phyloP scores from a whole-genome alignment of 2,329 filamentous ascomycete species.

The Amphichorda felina region DNA sequence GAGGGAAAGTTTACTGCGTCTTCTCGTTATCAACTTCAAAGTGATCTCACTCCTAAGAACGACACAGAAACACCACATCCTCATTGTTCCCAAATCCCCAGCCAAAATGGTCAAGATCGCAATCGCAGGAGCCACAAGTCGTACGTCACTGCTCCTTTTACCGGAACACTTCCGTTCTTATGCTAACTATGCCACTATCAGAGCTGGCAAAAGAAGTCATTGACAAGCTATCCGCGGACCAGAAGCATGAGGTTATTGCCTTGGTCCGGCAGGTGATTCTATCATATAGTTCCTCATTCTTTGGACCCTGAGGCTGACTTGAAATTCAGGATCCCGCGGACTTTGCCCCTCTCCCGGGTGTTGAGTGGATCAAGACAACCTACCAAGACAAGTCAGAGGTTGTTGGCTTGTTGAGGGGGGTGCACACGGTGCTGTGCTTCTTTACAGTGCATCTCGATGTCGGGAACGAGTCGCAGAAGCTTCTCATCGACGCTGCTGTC shows the following conservation, averaged over 20 bases:
- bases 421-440: conserved; percentile 42
- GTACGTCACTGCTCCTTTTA: neutral
- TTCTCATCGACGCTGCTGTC: conserved; percentile 44
- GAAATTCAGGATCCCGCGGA: neutral
- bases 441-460: conserved; percentile 21
- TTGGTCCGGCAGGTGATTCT: conserved; percentile 2
- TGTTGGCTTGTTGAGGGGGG: conserved; percentile 14
- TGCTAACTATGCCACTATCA: neutral
- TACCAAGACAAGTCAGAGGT: neutral
- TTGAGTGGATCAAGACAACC: neutral
- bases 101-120: conserved; percentile 2
- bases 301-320: too few species aligned
- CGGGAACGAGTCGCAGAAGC: conserved; percentile 17
- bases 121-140: neutral
- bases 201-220: conserved; percentile 1
- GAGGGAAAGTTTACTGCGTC: too few species aligned
- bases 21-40: too few species aligned
- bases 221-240: neutral
- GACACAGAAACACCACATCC: too few species aligned
- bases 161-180: neutral
- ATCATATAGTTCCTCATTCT: too few species aligned
- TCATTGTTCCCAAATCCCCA: too few species aligned
- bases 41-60: too few species aligned
- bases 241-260: conserved; percentile 1
- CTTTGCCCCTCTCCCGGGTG: neutral